These are phyloP conservation scores for Echinochloa phyllopogon DNA, from an alignment of 176 grass and related monocot species.

Conservation along the genomic window DNA sequence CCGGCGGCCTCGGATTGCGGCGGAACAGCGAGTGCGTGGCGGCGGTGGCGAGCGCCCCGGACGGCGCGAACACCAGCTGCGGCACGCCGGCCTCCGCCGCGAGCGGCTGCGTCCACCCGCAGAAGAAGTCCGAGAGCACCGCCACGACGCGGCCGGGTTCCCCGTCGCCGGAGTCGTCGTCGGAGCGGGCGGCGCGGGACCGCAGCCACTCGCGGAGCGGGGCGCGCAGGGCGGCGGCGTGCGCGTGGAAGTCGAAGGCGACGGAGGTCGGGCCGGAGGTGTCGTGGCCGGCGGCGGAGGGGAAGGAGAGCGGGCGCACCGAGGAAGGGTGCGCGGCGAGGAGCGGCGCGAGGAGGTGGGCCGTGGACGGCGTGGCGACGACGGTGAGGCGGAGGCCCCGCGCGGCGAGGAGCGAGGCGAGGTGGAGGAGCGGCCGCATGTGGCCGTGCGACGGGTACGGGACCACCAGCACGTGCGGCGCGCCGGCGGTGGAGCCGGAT, in stretches of 20 bases:
- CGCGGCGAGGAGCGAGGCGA: constrained; percentile 59
- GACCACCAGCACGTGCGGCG: constrained; percentile 57
- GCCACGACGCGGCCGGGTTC: constrained; percentile 18
- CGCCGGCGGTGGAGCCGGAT: neutral
- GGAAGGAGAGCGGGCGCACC: constrained; percentile 36
- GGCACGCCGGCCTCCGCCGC: constrained; percentile 42
- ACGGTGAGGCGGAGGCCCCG: constrained; percentile 60
- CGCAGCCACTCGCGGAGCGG: constrained; percentile 24
- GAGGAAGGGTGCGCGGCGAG: constrained; percentile 38
- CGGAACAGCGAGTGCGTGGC: constrained; percentile 43
- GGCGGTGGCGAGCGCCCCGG: constrained; percentile 34
- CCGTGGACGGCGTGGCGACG: constrained; percentile 51
- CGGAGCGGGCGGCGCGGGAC: neutral
- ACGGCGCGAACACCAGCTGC: constrained; percentile 45
- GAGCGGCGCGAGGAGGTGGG: constrained; percentile 50
- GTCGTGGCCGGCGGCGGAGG: constrained; percentile 3
- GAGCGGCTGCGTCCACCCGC: constrained; percentile 62
- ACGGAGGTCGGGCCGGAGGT: neutral
- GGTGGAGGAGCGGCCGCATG: constrained; percentile 7
- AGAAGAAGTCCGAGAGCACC: constrained; percentile 62
- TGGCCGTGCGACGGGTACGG: constrained; percentile 72
- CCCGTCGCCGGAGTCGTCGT: neutral
- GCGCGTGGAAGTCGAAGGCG: constrained; percentile 18
- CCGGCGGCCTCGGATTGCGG: constrained; percentile 29
- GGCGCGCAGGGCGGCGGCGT: constrained; percentile 15